Conservation (phyloP, 2,329 filamentous ascomycete species). For the Erysiphe pulchra region DNA sequence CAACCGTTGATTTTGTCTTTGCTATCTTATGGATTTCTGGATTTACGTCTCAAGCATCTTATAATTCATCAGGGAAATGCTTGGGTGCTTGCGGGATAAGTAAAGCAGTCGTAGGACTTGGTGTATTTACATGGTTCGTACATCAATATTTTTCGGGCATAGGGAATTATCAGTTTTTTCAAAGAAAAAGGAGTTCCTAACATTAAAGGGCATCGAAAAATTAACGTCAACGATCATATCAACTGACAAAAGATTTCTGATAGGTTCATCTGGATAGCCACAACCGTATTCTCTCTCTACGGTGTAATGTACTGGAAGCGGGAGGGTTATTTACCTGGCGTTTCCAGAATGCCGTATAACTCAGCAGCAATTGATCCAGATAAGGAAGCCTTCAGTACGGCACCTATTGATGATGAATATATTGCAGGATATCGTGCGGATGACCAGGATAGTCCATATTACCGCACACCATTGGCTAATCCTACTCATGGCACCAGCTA, state of each 20-base stretch:
- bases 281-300: slow-evolving; percentile 30
- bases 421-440: slow-evolving; percentile 28
- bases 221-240: no score
- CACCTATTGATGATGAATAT: slow-evolving; percentile 40
- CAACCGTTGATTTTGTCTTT: no score
- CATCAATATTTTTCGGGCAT: no score
- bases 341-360: slow-evolving; percentile 10
- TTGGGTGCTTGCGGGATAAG: no score
- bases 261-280: slow-evolving; percentile 28
- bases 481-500: slow-evolving; percentile 2
- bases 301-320: slow-evolving; percentile 35
- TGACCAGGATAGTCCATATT: slow-evolving; percentile 7
- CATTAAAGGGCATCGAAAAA: no score
- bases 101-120: no score
- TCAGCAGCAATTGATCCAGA: slow-evolving; percentile 31
- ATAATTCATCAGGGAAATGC: no score
- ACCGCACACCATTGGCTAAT: slow-evolving; percentile 2
- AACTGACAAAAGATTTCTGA: not conserved
- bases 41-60: no score
- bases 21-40: no score
- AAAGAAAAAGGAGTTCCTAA: no score
- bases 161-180: no score
- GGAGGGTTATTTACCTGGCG: slow-evolving; percentile 32
- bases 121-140: no score
- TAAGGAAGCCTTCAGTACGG: slow-evolving; percentile 42